Evolutionary conservation across 805 yeast species (phyloP), one percentile per base, ranked within the genome.

Genomic region (Candida sithepensis): DNA sequence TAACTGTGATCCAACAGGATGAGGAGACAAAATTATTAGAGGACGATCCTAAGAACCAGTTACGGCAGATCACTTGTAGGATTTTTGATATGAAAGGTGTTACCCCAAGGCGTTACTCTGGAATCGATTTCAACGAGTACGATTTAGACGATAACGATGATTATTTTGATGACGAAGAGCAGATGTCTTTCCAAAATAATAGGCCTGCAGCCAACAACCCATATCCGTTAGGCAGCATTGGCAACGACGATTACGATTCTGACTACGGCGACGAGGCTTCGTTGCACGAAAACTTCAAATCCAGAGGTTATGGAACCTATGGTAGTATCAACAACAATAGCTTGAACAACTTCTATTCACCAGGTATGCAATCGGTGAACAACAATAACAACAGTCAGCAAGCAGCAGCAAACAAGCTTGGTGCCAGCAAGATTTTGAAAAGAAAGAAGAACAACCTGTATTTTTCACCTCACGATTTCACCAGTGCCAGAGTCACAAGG

Each of bases 51-150:
- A 39, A 49, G 22, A 62, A 62, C 45, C 62, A 61, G 36, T 47
- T 67, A 41, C 59, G 69, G 13, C 66, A 90, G 2, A 84, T 89
- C 1, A 83, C 90, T 0, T 84, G 90, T 1, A 82, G 83, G 51
- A 66, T 85, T 5, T 85, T 86, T 63, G 92, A 85, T 56, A 77
- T 80, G 12, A 84, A 80, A 55, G 90, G 88, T 1, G 79, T 84
- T 0, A 85, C 82, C 41, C 80, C 88, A 5, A 72, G 91, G 58
- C 69, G 90, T 30, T 85, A 85, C 57, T 82, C 90, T 19, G 87
- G 85, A 19, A 77, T 64, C 34, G 59, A 64, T 7, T 40, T 50
- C 19, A 57, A 50, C 7, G 58, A 54, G 41, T 51, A 71, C 18
- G 81, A 74, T 52, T 72, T 73, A 39, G 84, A 78, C 47, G 79